phyloP scores from a whole-genome alignment of 2,329 filamentous ascomycete genomes.

The Cyanodermella asteris region DNA sequence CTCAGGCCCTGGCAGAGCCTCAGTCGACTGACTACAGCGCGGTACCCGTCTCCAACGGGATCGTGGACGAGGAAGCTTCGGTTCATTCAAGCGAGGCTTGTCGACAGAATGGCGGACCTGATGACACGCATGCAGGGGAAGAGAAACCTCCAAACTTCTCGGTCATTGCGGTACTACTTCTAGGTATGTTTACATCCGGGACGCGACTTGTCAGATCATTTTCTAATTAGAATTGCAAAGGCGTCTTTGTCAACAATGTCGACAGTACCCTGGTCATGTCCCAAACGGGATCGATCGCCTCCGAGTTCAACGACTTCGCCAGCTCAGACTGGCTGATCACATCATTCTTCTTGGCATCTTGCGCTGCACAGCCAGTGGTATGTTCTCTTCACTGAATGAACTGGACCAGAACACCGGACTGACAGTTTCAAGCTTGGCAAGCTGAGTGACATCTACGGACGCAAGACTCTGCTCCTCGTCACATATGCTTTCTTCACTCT shows the following conservation, averaged over 20 bases:
- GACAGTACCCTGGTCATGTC: constrained; percentile 6
- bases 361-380: constrained; percentile 5
- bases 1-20: too few relatives aligned
- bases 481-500: constrained; percentile 6
- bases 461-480: constrained; percentile 4
- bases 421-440: constrained; percentile 6
- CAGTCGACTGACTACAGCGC: too few relatives aligned
- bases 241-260: constrained; percentile 6
- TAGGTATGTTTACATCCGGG: too few relatives aligned
- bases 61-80: too few relatives aligned
- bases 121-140: too few relatives aligned
- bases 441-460: constrained; percentile 6
- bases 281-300: constrained; percentile 6
- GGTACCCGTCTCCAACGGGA: too few relatives aligned
- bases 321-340: constrained; percentile 5
- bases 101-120: too few relatives aligned
- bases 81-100: too few relatives aligned
- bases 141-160: too few relatives aligned
- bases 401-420: not conserved
- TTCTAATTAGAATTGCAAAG: too few relatives aligned
- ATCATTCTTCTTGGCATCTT: constrained; percentile 5
- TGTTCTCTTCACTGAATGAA: not conserved
- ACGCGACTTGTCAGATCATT: too few relatives aligned
- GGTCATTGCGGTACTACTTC: too few relatives aligned
- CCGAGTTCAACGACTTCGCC: constrained; percentile 3